These are phyloP conservation scores for Hyaloscypha hepaticicola DNA, from an alignment of 495 filamentous ascomycete genomes.

Conservation along the genomic window DNA sequence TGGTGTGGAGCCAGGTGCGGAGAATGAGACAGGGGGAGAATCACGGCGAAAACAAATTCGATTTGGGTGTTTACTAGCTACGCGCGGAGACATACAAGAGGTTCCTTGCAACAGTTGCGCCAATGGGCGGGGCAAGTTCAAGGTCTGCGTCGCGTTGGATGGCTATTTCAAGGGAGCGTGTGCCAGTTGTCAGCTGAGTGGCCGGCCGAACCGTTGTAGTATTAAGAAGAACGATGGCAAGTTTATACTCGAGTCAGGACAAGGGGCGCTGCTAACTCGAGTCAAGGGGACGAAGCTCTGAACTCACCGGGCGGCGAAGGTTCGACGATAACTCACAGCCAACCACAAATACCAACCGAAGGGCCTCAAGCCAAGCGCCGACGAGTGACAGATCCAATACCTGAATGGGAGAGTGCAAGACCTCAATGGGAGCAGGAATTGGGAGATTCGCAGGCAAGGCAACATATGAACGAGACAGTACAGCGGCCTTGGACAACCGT, in stretches of 20 bases:
- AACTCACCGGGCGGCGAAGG: slow-evolving; percentile 11
- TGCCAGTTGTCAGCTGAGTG: slow-evolving; percentile 30
- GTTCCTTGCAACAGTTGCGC: slow-evolving; percentile 26
- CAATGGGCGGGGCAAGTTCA: slow-evolving; percentile 32
- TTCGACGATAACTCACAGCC: slow-evolving; percentile 5
- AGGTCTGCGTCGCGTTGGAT: slow-evolving; percentile 28
- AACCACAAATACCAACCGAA: slow-evolving; percentile 7
- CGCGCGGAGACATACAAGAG: slow-evolving; percentile 25
- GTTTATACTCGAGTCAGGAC: background rate
- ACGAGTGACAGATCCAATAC: slow-evolving; percentile 21
- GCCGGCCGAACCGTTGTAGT: slow-evolving; percentile 29
- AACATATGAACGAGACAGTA: slow-evolving; percentile 22
- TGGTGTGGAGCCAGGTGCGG: slow-evolving; percentile 28
- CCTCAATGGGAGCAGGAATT: slow-evolving; percentile 29
- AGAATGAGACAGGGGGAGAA: slow-evolving; percentile 29
- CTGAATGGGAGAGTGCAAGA: slow-evolving; percentile 23
- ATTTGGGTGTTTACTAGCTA: slow-evolving; percentile 30
- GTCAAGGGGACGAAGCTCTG: background rate
- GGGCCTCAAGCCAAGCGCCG: slow-evolving; percentile 25
- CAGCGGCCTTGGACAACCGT: slow-evolving; percentile 28
- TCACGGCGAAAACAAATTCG: slow-evolving; percentile 31
- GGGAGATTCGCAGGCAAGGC: slow-evolving; percentile 17
- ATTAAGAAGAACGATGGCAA: slow-evolving; percentile 32
- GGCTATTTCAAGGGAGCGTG: slow-evolving; percentile 32
- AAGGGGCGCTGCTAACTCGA: background rate